Evolutionary conservation across 768 basidiomycete species (phyloP).

Genomic region (Psilocybe cubensis): DNA sequence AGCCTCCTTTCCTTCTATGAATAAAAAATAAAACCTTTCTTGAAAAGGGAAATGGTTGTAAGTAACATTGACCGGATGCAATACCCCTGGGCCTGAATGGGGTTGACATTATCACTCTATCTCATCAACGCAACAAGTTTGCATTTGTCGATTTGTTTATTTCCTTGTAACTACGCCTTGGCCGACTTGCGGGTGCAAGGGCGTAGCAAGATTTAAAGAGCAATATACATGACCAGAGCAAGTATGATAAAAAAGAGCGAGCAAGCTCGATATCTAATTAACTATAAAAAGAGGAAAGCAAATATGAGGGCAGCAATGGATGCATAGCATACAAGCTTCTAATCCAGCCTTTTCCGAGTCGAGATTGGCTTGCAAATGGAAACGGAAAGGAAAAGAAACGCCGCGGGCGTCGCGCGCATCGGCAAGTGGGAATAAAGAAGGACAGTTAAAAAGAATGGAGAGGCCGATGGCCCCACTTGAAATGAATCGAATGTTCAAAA

Average conservation of each 20-base stretch:
- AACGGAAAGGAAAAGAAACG: conserved; percentile 24
- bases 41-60: neutral
- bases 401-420: conserved; percentile 30
- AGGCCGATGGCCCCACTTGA: conserved; percentile 7
- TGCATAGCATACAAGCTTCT: conserved; percentile 19
- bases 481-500: conserved; percentile 12
- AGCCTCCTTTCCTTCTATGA: conserved; percentile 9
- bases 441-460: conserved; percentile 8
- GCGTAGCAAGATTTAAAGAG: conserved; percentile 6
- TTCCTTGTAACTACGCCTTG: conserved; percentile 13
- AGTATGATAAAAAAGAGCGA: conserved; percentile 27
- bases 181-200: conserved; percentile 16
- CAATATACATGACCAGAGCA: conserved; percentile 42
- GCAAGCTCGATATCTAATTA: conserved; percentile 31
- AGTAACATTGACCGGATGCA: neutral
- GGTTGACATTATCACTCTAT: conserved; percentile 2
- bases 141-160: conserved; percentile 6
- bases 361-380: conserved; percentile 18
- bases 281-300: conserved; percentile 20
- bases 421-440: conserved; percentile 18
- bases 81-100: neutral
- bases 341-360: conserved; percentile 22
- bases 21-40: conserved; percentile 15
- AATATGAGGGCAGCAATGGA: conserved; percentile 14
- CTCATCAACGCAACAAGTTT: neutral